phyloP scores from a whole-genome alignment of 129 eudicot species.

The Arctium minus region DNA sequence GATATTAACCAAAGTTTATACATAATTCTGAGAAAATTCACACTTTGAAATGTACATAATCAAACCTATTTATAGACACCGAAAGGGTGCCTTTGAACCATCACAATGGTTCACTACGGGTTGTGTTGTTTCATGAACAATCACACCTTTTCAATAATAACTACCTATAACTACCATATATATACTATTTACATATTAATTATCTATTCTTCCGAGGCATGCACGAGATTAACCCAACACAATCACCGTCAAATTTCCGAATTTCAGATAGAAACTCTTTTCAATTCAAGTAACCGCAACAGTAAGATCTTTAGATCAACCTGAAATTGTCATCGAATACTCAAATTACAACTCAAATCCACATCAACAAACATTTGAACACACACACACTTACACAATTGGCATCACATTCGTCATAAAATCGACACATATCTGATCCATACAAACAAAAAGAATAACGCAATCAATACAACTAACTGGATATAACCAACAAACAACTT shows the following conservation, averaged over 20 bases:
- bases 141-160: too few species aligned
- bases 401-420: slow-evolving; percentile 13
- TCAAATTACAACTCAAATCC: slow-evolving; percentile 1
- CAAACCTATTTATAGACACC: too few species aligned
- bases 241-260: slow-evolving; percentile 19
- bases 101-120: too few species aligned
- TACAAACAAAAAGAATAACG: neutral
- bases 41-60: too few species aligned
- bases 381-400: neutral
- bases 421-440: slow-evolving; percentile 18
- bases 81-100: too few species aligned
- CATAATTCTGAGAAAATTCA: too few species aligned
- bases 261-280: slow-evolving; percentile 6
- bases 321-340: slow-evolving; percentile 14
- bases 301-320: slow-evolving; percentile 30
- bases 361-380: slow-evolving; percentile 8
- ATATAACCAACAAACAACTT: neutral
- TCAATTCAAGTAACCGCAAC: slow-evolving; percentile 15
- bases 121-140: too few species aligned
- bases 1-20: too few species aligned
- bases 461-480: neutral
- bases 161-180: too few species aligned
- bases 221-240: too few species aligned
- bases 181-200: too few species aligned
- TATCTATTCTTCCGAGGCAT: too few species aligned